Evolutionary conservation across 768 basidiomycete genomes (phyloP).

Genomic region (Leccinum sublutescens): DNA sequence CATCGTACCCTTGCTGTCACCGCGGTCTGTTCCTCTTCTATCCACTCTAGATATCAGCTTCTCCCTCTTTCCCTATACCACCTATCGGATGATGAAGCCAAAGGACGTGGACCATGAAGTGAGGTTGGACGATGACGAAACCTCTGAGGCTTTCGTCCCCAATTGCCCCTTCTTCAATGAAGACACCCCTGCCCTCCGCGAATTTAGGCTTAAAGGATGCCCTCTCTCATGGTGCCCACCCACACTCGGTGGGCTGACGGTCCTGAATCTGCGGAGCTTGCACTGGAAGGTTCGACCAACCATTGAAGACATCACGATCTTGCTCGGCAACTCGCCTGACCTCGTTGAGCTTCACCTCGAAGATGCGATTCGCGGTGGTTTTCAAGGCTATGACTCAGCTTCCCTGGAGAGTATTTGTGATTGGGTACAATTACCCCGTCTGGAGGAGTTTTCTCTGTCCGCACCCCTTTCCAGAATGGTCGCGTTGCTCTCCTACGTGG

Average conservation of each 20-base stretch:
- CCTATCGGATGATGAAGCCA: not conserved
- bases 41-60: not conserved
- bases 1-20: not conserved
- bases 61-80: not conserved
- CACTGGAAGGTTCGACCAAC: not conserved
- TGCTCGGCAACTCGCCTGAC: slow-evolving; percentile 1
- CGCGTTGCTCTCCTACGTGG: not conserved
- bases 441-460: not conserved
- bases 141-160: not conserved
- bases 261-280: not conserved
- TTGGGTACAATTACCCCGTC: not conserved
- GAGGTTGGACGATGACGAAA: not conserved
- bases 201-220: not conserved
- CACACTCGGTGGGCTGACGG: slow-evolving; percentile 1
- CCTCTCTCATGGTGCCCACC: not conserved
- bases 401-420: not conserved
- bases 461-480: not conserved
- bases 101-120: not conserved
- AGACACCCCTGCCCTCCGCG: not conserved
- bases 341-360: not conserved
- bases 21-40: not conserved
- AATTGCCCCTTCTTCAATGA: not conserved
- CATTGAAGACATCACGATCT: not conserved
- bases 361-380: not conserved
- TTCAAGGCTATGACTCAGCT: not conserved